Base-by-base conservation (phyloP, 2,329 filamentous ascomycete species). In the Nemania diffusa region DNA sequence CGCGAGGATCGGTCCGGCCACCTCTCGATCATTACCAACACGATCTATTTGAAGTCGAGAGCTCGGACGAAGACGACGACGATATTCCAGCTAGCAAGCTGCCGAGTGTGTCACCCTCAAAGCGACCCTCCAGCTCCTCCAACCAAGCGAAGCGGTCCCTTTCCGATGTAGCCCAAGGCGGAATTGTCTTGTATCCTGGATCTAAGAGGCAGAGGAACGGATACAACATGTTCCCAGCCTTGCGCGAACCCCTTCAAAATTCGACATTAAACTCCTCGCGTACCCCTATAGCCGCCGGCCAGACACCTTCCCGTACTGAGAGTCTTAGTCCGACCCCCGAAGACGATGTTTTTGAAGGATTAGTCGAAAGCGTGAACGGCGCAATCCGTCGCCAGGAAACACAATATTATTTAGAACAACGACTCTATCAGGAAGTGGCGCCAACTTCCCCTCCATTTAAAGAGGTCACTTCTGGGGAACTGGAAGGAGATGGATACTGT, bases 31-130 rank as follows among this genome's bases (percentile, higher is more conserved):
- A 60, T 37, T 40, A 62, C 22, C 56, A 58, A n/a, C 34, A 57
- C 29, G 20, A 20, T 37, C 5, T 7, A 57, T 26, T 50, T 40
- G 52, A 67, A 27, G 17, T 53, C 8, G 69, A 73, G 53, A 74
- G 70, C 50, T 72, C 71, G 2, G 71, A 72, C 32, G 71, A 70
- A 42, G 69, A 73, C 17, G 72, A 75, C 7, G 72, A 75, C 7
- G 73, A 73, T 51, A 77, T 77, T 26, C 73, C 74, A 7, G 62
- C 61, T 4, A 42, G 8, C 40, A 62, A 63, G 42, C 32, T 29
- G 5, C 27, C 64, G 15, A 57, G 52, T 27, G 51, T 53, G 20
- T 70, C 71, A 13, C 69, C 72, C n/a, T 56, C 62, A 15, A 75
- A 73, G 57, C 56, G 44, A 17, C 51, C 24, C 44, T 29, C 53